Percentiles rank a stretch among this genome's conserved stretches.
Evolutionary conservation across 2,329 filamentous ascomycete species (phyloP).

Genomic region (Pseudogymnoascus destructans): DNA sequence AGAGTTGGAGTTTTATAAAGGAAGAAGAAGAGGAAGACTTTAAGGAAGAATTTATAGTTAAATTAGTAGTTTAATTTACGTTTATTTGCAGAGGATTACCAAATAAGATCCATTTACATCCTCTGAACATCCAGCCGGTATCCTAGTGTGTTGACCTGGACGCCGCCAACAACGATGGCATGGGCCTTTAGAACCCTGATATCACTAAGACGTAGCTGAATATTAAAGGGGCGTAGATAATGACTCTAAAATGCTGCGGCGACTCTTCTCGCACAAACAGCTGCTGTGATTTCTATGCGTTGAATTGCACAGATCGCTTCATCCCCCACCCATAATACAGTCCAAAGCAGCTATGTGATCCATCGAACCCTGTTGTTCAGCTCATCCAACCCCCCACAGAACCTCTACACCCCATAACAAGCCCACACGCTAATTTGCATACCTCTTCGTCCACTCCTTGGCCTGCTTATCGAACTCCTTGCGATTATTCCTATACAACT

Average conservation of each 20-base stretch:
- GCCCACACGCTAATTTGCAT: constrained; percentile 32
- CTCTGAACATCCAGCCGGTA: not conserved
- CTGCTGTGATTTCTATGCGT: not conserved
- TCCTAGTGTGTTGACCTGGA: not conserved
- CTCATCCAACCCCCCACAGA: not conserved
- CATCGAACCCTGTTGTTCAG: not conserved
- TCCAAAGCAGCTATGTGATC: not conserved
- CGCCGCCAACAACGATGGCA: not conserved
- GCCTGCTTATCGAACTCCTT: constrained; percentile 52
- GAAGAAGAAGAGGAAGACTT: no score
- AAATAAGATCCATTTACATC: not conserved
- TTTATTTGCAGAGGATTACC: not conserved
- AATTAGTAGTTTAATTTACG: not conserved
- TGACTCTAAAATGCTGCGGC: not conserved
- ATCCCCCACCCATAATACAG: not conserved
- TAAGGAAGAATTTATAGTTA: no score
- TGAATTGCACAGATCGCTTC: not conserved
- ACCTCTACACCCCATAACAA: not conserved
- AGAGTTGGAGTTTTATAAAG: no score
- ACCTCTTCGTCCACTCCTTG: constrained; percentile 53
- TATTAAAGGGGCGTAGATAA: not conserved
- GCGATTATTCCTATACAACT: constrained; percentile 53
- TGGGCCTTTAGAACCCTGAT: not conserved
- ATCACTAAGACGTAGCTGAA: not conserved
- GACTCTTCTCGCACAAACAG: not conserved